phyloP scores from a whole-genome alignment of 805 yeast species.

The Sugiyamaella qingdaonensis region DNA sequence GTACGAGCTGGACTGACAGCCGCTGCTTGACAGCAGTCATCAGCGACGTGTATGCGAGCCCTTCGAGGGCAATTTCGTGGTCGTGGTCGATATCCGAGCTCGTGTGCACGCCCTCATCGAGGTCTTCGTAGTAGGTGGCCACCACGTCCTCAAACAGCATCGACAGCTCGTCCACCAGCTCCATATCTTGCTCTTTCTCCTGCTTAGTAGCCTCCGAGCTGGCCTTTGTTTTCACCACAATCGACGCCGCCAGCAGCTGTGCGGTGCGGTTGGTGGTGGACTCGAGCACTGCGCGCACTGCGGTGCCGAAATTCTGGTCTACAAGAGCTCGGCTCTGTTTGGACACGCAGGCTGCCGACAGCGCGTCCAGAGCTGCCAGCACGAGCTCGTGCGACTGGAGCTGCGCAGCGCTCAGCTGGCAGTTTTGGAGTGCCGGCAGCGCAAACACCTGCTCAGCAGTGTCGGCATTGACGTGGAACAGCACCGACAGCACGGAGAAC shows the following conservation, averaged over 20 bases:
- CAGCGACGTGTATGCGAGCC: conserved; percentile 35
- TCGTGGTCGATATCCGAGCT: conserved; percentile 6
- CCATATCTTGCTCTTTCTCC: conserved; percentile 15
- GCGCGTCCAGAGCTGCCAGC: conserved; percentile 28
- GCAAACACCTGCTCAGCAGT: conserved; percentile 26
- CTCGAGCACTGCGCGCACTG: conserved; percentile 24
- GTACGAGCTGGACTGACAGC: conserved; percentile 19
- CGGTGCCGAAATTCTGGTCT: conserved; percentile 21
- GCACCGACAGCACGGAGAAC: conserved; percentile 26
- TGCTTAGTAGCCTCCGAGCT: conserved; percentile 21
- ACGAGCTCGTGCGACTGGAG: conserved; percentile 22
- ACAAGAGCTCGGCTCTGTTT: conserved; percentile 29
- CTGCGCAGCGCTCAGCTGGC: conserved; percentile 14
- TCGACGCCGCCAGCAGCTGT: conserved; percentile 31
- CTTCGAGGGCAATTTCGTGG: conserved; percentile 32
- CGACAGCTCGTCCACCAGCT: conserved; percentile 28
- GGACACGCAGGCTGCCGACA: conserved; percentile 34
- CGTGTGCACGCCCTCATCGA: conserved; percentile 13
- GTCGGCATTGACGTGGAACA: conserved; percentile 27
- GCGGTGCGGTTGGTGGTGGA: conserved; percentile 19
- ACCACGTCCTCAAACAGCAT: conserved; percentile 27
- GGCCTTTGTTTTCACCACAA: conserved; percentile 33
- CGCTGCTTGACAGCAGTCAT: conserved; percentile 30
- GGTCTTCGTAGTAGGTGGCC: conserved; percentile 9
- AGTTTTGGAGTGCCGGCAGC: conserved; percentile 18